These are phyloP conservation scores for Aureobasidium sp. DNA, from an alignment of 2,329 filamentous ascomycete genomes.

Conservation along the genomic window DNA sequence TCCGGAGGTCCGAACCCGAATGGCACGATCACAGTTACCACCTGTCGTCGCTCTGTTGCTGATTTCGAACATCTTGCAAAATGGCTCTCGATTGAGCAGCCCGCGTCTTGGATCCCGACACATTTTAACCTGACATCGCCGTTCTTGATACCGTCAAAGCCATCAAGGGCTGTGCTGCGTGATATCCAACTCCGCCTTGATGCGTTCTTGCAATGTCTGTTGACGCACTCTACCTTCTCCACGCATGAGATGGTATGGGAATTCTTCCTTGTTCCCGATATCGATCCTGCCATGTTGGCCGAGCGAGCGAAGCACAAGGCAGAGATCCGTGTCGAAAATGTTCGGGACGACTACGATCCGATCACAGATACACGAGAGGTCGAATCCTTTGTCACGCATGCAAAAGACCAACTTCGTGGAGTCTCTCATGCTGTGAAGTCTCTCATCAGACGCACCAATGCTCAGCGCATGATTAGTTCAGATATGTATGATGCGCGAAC, in stretches of 20 bases:
- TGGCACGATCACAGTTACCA: constrained; percentile 86
- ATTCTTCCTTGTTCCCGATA: constrained; percentile 93
- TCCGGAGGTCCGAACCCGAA: constrained; percentile 79
- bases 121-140: constrained; percentile 73
- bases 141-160: constrained; percentile 88
- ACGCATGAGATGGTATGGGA: constrained; percentile 99
- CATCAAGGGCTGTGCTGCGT: constrained; percentile 76
- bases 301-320: constrained; percentile 83
- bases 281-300: constrained; percentile 83
- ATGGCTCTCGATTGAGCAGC: constrained; percentile 80
- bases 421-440: constrained; percentile 78
- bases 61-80: constrained; percentile 89
- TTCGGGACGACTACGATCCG: constrained; percentile 82
- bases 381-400: constrained; percentile 86
- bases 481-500: constrained; percentile 63
- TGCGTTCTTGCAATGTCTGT: constrained; percentile 77
- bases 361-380: constrained; percentile 75
- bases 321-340: constrained; percentile 71
- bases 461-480: constrained; percentile 55
- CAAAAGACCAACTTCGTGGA: constrained; percentile 78
- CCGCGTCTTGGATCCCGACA: constrained; percentile 87
- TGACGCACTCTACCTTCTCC: constrained; percentile 84
- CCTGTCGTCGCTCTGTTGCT: constrained; percentile 74
- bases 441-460: constrained; percentile 72
- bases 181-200: constrained; percentile 84